Evolutionary conservation across 331 rosid species (phyloP).

Genomic region (Pyracantha coccinea): DNA sequence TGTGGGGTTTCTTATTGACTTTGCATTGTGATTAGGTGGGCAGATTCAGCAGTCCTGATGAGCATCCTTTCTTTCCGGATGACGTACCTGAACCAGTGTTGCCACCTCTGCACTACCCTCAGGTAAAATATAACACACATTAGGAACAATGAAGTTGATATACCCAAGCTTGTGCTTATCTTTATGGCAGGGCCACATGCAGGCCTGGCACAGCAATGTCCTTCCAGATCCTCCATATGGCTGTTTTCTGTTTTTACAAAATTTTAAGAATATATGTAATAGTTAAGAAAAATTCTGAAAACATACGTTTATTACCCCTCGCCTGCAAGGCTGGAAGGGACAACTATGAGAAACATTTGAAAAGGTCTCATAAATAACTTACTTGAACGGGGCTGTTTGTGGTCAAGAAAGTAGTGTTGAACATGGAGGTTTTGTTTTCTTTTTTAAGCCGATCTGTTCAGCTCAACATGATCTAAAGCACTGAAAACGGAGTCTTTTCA

Average conservation of each 20-base stretch:
- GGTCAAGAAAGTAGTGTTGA: not conserved
- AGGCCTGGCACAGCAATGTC: not conserved
- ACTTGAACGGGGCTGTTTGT: not conserved
- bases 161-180: not conserved
- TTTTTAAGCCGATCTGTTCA: not conserved
- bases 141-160: not conserved
- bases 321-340: too few relatives aligned
- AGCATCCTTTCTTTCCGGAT: conserved; percentile 80
- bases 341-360: not conserved
- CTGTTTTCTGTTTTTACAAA: too few relatives aligned
- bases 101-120: conserved; percentile 82
- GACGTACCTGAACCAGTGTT: conserved; percentile 61
- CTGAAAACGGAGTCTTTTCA: not conserved
- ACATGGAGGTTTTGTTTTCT: not conserved
- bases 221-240: too few relatives aligned
- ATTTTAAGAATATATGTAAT: too few relatives aligned
- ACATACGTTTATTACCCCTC: too few relatives aligned
- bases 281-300: too few relatives aligned
- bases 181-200: not conserved
- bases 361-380: not conserved
- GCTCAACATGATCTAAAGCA: not conserved
- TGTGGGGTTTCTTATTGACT: conserved; percentile 12
- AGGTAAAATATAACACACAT: conserved; percentile 35
- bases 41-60: conserved; percentile 94
- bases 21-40: conserved; percentile 51